A percentile compares a stretch with the other conserved stretches of the same genome.
Evolutionary conservation across 2,329 filamentous ascomycete species (phyloP).

Genomic region (Ophiostoma ips): DNA sequence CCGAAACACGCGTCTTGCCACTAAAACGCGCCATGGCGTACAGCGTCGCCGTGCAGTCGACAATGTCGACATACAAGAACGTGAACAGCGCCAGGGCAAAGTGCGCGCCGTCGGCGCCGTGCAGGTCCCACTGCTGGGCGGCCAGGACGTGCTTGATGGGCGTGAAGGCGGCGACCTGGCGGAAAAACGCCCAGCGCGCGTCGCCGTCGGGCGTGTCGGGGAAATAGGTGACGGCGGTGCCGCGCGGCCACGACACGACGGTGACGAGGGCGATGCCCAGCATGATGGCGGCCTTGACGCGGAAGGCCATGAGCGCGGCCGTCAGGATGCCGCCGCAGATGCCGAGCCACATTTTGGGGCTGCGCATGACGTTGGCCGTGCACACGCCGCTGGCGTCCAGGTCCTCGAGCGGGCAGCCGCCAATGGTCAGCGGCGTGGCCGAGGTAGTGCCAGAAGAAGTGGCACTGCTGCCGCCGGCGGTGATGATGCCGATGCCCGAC

Average conservation of each 20-base stretch:
- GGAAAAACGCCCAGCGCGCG: conserved; percentile 56
- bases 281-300: conserved; percentile 61
- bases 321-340: conserved; percentile 69
- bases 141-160: conserved; percentile 50
- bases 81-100: conserved; percentile 62
- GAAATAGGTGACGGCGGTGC: conserved; percentile 60
- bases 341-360: conserved; percentile 59
- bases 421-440: conserved; percentile 61
- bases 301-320: conserved; percentile 66
- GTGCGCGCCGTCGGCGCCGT: conserved; percentile 38
- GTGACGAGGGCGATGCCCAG: conserved; percentile 60
- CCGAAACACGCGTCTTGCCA: conserved; percentile 35
- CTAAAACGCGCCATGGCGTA: conserved; percentile 74
- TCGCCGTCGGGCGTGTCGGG: conserved; percentile 52
- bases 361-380: conserved; percentile 1
- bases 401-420: conserved; percentile 51
- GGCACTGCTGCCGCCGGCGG: conserved; percentile 51
- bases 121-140: conserved; percentile 53
- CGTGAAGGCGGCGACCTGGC: conserved; percentile 56
- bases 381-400: conserved; percentile 24
- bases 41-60: conserved; percentile 63
- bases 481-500: conserved; percentile 70
- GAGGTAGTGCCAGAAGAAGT: too few species aligned
- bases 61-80: conserved; percentile 67
- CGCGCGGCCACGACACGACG: conserved; percentile 58